Base-by-base conservation (phyloP, 805 yeast species). In the Barnettozyma salicaria region DNA sequence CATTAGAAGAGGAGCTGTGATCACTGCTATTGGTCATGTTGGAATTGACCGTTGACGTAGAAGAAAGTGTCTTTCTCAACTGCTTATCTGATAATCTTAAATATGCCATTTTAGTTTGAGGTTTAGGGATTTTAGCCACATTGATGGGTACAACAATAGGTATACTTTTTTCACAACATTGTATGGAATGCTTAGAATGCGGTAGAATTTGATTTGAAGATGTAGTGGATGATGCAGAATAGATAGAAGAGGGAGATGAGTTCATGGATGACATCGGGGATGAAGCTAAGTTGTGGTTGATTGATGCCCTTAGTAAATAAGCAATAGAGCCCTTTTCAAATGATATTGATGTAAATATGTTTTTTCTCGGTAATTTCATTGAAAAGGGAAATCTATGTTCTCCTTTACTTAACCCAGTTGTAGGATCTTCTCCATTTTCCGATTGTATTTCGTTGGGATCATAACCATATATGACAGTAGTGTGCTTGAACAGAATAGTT, bases 301-400 rank as follows among this genome's bases (percentile, higher is more conserved):
- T 50, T 5, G 58, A 48, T 1, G 80, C 80, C 32, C 74, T 70
- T 30, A 88, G 61, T 22, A 62, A 59, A 56, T 88, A 88, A 4
- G 72, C 58, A 12, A 88, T 84, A 14, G 85, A 73, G n/a, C 97
- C 96, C 49, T 78, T 77, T 48, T 89, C 96, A 49, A 88, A 88
- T 45, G 78, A 79, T 19, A 88, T 72, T 34, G 87, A 77, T 17
- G 92, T 82, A 57, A 68, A 80, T 4, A 85, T 70, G 45, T 82
- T 73, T 45, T 74, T 76, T 47, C 70, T 71, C 1, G 96, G 96
- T n/a, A 88, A 67, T 48, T 76, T 80, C 29, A 88, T 83, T 32
- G 81, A 74, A 53, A 88, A 89, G 16, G 95, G 95, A 55, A 89
- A 88, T 24, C 85, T 63, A 59, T 88, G 96, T 53, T 84, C 90